phyloP scores from a whole-genome alignment of 1,139 yeast genomes.

The Yamadazyma diddensiae region DNA sequence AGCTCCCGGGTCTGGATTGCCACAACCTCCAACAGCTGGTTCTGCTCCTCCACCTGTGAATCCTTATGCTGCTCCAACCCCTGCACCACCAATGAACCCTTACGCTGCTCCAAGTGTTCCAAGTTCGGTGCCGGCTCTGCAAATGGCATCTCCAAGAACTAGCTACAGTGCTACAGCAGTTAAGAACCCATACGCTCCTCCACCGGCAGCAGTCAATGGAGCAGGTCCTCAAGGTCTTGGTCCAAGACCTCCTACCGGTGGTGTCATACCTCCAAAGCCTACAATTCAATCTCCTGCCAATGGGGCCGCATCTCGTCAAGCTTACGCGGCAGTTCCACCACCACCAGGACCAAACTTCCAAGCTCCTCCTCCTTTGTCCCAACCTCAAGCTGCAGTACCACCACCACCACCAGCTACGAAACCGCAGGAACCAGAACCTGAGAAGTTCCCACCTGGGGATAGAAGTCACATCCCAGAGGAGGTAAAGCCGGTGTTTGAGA shows the following conservation, averaged over 20 bases:
- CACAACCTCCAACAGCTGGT: conserved; percentile 19
- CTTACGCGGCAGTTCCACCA: conserved; percentile 16
- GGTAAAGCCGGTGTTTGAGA: conserved; percentile 56
- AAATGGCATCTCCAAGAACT: conserved; percentile 12
- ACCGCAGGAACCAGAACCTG: conserved; percentile 10
- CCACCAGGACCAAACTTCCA: conserved; percentile 11
- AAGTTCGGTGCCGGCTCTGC: conserved; percentile 13
- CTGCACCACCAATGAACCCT: conserved; percentile 10
- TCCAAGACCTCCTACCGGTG: conserved; percentile 14
- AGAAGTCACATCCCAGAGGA: conserved; percentile 64
- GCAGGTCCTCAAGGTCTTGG: conserved; percentile 3
- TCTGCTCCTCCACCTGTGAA: conserved; percentile 4
- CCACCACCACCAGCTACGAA: conserved; percentile 19
- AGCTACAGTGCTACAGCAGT: conserved; percentile 24
- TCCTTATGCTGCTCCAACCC: conserved; percentile 12
- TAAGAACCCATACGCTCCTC: conserved; percentile 43
- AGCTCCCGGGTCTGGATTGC: conserved; percentile 4
- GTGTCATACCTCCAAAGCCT: conserved; percentile 17
- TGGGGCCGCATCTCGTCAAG: conserved; percentile 18
- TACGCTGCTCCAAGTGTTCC: conserved; percentile 13
- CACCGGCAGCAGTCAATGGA: conserved; percentile 13
- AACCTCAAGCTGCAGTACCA: conserved; percentile 11
- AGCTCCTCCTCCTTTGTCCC: conserved; percentile 17
- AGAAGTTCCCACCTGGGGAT: conserved; percentile 64
- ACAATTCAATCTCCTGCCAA: conserved; percentile 20